A percentile compares a stretch with the other conserved stretches of the same genome.
phyloP scores from a whole-genome alignment of 2,329 filamentous ascomycete species.

The Venturia nashicola region DNA sequence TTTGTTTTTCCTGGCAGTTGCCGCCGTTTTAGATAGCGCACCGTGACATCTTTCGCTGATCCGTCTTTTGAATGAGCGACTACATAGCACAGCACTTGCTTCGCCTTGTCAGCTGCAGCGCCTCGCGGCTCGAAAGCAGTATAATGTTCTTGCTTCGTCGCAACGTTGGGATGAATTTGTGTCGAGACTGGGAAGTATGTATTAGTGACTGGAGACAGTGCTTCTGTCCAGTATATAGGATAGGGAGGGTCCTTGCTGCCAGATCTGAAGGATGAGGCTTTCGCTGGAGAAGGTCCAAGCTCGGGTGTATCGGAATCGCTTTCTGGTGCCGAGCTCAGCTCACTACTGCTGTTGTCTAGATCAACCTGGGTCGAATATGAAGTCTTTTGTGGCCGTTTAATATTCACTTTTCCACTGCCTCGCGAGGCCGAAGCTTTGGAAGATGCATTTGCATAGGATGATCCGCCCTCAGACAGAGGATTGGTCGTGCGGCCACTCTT shows the following conservation, averaged over 20 bases:
- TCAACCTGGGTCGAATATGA: not conserved
- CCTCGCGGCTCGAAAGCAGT: constrained; percentile 74
- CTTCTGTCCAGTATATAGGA: constrained; percentile 89
- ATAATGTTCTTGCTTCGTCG: constrained; percentile 58
- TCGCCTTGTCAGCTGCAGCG: constrained; percentile 68
- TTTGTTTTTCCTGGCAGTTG: constrained; percentile 83
- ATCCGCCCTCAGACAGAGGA: not conserved
- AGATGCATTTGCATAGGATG: not conserved
- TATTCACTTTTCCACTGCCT: not conserved
- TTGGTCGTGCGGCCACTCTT: not conserved
- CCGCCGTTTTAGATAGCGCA: constrained; percentile 74
- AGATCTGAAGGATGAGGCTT: constrained; percentile 31
- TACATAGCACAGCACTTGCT: constrained; percentile 83
- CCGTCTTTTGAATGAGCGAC: constrained; percentile 73
- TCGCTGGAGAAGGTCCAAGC: constrained; percentile 41
- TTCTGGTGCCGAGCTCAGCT: constrained; percentile 25
- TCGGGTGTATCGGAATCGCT: constrained; percentile 42
- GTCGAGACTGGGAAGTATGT: constrained; percentile 63
- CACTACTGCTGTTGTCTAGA: not conserved
- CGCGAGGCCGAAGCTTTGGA: not conserved
- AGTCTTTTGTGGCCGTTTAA: not conserved
- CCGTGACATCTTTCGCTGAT: constrained; percentile 88
- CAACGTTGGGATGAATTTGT: constrained; percentile 46
- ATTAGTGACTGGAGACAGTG: constrained; percentile 68
- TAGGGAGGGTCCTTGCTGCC: constrained; percentile 70